Evolutionary conservation across 805 yeast species (phyloP).

Genomic region (Candida dajiaensis): DNA sequence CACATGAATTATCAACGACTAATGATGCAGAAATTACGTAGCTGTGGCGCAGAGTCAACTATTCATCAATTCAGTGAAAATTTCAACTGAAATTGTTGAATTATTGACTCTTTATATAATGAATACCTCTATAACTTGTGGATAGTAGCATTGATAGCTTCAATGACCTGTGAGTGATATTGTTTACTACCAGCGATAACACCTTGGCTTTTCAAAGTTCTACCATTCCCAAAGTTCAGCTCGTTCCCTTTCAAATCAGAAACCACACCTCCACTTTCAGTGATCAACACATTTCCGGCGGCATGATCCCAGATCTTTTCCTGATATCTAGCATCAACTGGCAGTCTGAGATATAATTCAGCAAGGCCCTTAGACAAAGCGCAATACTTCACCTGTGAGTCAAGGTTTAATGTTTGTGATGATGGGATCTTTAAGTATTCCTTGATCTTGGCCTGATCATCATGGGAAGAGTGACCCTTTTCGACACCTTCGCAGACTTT

Average conservation of each 20-base stretch:
- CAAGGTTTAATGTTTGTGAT: constrained; percentile 68
- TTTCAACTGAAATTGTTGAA: too few relatives aligned
- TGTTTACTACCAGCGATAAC: constrained; percentile 70
- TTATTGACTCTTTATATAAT: too few relatives aligned
- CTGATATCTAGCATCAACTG: constrained; percentile 65
- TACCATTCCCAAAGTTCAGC: constrained; percentile 81
- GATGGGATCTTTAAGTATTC: constrained; percentile 49
- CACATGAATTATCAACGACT: neutral
- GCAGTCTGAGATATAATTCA: constrained; percentile 85
- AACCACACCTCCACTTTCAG: constrained; percentile 89
- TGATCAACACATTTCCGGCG: constrained; percentile 81
- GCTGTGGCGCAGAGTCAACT: too few relatives aligned
- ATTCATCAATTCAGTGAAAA: too few relatives aligned
- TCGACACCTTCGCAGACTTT: constrained; percentile 92
- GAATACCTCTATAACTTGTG: neutral
- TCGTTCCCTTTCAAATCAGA: constrained; percentile 74
- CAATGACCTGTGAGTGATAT: constrained; percentile 25
- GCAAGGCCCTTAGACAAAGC: constrained; percentile 87
- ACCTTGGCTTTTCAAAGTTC: constrained; percentile 77
- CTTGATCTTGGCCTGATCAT: constrained; percentile 75
- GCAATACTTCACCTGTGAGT: constrained; percentile 96
- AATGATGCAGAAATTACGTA: neutral
- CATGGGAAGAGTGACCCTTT: constrained; percentile 90
- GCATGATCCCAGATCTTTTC: constrained; percentile 99
- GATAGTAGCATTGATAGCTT: constrained; percentile 20